phyloP scores from a whole-genome alignment of 2,329 filamentous ascomycete genomes.

The Akanthomyces muscarius region DNA sequence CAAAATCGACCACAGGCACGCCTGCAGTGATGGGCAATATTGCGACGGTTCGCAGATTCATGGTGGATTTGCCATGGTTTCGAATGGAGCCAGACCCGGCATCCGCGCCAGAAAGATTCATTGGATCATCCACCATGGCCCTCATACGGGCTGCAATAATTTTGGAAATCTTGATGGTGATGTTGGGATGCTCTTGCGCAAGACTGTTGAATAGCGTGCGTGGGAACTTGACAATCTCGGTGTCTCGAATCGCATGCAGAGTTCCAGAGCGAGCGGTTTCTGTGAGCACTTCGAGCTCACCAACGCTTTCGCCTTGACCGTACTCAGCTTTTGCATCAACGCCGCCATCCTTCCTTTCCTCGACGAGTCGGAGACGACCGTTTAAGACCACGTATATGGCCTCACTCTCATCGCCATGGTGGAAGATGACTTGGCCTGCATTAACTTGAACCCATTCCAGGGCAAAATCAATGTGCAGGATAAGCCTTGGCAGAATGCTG shows the following conservation, averaged over 20 bases:
- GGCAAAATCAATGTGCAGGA: constrained; percentile 96
- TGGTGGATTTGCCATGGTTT: constrained; percentile 69
- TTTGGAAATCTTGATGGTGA: constrained; percentile 98
- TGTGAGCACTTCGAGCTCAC: constrained; percentile 93
- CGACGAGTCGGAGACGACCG: constrained; percentile 78
- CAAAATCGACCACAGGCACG: constrained; percentile 92
- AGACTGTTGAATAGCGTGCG: constrained; percentile 96
- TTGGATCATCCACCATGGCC: constrained; percentile 75
- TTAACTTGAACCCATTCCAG: constrained; percentile 97
- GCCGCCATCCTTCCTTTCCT: constrained; percentile 75
- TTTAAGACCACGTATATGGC: constrained; percentile 98
- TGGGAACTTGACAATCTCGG: constrained; percentile 92
- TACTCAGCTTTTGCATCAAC: constrained; percentile 88
- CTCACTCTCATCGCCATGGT: constrained; percentile 91
- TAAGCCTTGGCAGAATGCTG: constrained; percentile 78
- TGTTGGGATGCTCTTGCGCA: constrained; percentile 93
- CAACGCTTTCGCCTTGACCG: constrained; percentile 95
- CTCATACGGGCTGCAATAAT: constrained; percentile 96
- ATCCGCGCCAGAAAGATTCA: constrained; percentile 63
- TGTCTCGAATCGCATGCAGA: constrained; percentile 92
- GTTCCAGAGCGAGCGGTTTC: constrained; percentile 89
- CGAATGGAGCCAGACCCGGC: constrained; percentile 50
- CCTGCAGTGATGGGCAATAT: constrained; percentile 87
- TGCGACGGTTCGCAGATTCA: constrained; percentile 90
- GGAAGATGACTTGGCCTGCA: constrained; percentile 90